A percentile compares a stretch with the other conserved stretches of the same genome.
Evolutionary conservation across 2,329 filamentous ascomycete genomes (phyloP).

Genomic region (Botrytis galanthina): DNA sequence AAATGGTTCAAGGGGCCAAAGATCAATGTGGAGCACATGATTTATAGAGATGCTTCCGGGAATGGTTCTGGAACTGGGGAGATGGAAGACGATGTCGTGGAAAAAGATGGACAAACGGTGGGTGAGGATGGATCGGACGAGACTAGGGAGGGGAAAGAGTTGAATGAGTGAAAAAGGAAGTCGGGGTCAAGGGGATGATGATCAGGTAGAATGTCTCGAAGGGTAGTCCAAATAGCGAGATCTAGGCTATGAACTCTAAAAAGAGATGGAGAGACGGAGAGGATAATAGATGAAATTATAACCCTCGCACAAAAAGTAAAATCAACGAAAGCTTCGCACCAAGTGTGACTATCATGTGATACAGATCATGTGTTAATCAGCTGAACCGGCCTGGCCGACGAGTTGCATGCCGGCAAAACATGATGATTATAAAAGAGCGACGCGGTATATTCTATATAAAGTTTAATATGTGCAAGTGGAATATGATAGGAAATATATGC

Average conservation of each 20-base stretch:
- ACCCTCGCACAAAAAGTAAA: background rate
- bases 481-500: too few species aligned
- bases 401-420: too few species aligned
- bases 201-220: background rate
- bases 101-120: too few species aligned
- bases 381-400: too few species aligned
- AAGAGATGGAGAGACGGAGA: background rate
- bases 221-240: background rate
- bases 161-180: background rate
- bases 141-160: background rate
- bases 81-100: fast-evolving
- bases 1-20: conserved; percentile 72
- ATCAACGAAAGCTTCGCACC: background rate
- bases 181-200: background rate
- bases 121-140: too few species aligned
- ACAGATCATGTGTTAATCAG: too few species aligned
- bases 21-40: conserved; percentile 55
- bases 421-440: too few species aligned
- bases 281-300: background rate
- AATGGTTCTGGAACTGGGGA: background rate
- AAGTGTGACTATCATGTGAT: background rate
- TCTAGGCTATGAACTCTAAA: background rate
- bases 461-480: too few species aligned
- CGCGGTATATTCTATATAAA: too few species aligned
- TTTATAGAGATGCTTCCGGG: background rate